Conservation (phyloP, 108 stramenopile genomes). For the Skeletonema grethae region DNA sequence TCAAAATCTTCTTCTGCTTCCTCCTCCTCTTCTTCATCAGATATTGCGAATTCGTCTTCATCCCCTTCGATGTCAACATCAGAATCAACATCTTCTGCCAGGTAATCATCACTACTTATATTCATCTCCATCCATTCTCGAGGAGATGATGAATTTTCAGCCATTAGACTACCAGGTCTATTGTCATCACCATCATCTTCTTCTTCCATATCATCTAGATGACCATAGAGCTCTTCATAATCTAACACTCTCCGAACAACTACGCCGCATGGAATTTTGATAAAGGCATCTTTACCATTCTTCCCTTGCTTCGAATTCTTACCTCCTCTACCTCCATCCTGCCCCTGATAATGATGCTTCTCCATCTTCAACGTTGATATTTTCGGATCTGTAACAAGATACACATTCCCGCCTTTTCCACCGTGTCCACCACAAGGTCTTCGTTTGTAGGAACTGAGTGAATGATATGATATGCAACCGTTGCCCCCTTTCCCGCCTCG, state of each 20-base stretch:
- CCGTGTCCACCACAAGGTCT: slow-evolving; percentile 85
- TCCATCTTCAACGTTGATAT: slow-evolving; percentile 59
- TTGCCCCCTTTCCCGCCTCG: slow-evolving; percentile 78
- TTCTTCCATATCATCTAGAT: slow-evolving; percentile 15
- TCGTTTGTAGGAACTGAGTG: slow-evolving; percentile 58
- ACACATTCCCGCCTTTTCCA: slow-evolving; percentile 77
- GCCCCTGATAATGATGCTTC: slow-evolving; percentile 65
- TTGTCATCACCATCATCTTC: background rate
- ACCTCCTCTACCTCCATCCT: slow-evolving; percentile 64
- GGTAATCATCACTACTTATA: slow-evolving; percentile 8
- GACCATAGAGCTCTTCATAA: slow-evolving; percentile 43
- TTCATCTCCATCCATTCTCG: slow-evolving; percentile 6
- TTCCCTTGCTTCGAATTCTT: slow-evolving; percentile 60
- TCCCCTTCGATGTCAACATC: slow-evolving; percentile 14
- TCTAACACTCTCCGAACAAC: slow-evolving; percentile 78
- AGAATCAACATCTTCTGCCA: slow-evolving; percentile 15
- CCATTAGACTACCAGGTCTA: background rate
- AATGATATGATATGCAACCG: slow-evolving; percentile 64
- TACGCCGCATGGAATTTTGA: slow-evolving; percentile 86
- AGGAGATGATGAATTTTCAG: background rate
- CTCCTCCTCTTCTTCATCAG: background rate
- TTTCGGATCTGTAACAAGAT: slow-evolving; percentile 71
- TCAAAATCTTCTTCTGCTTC: slow-evolving; percentile 24
- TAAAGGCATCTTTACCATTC: slow-evolving; percentile 69
- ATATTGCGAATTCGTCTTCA: slow-evolving; percentile 11